Conservation (phyloP, 768 basidiomycete genomes). For the Macrocybe gigantea region DNA sequence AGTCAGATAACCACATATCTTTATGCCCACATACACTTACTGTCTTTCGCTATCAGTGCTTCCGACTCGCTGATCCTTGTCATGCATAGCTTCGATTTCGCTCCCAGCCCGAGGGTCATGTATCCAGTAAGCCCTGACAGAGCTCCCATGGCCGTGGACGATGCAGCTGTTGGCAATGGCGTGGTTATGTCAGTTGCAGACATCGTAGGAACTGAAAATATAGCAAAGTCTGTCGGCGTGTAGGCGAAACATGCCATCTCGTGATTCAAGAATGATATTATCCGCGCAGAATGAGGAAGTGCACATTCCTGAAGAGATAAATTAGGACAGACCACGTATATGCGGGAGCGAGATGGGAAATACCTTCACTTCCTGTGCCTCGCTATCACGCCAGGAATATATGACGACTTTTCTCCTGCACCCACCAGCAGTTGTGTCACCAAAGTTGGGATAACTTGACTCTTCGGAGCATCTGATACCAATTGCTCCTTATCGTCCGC, state of each 20-base stretch:
- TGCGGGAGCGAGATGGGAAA: conserved; percentile 10
- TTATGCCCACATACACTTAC: conserved; percentile 36
- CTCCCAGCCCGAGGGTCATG: conserved; percentile 77
- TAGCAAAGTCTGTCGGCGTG: conserved; percentile 68
- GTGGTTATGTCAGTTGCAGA: conserved; percentile 49
- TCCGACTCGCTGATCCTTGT: conserved; percentile 54
- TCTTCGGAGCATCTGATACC: conserved; percentile 21
- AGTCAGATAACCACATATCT: not conserved
- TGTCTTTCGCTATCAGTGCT: conserved; percentile 70
- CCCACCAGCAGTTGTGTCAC: conserved; percentile 81
- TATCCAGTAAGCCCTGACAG: conserved; percentile 78
- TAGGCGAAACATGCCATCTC: conserved; percentile 71
- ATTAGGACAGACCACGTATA: not conserved
- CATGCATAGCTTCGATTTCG: conserved; percentile 64
- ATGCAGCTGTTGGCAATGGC: conserved; percentile 37
- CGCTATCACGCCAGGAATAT: conserved; percentile 84
- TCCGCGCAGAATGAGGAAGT: conserved; percentile 88
- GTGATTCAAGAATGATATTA: conserved; percentile 65
- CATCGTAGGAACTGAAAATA: conserved; percentile 63
- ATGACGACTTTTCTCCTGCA: conserved; percentile 82
- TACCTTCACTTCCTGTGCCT: conserved; percentile 68
- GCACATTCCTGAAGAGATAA: conserved; percentile 58
- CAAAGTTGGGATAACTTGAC: conserved; percentile 52
- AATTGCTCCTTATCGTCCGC: conserved; percentile 15
- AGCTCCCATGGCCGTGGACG: conserved; percentile 60